Evolutionary conservation across 2,329 filamentous ascomycete genomes (phyloP), one percentile per base, ranked within the genome.

Genomic region (Pestalotiopsis fici): DNA sequence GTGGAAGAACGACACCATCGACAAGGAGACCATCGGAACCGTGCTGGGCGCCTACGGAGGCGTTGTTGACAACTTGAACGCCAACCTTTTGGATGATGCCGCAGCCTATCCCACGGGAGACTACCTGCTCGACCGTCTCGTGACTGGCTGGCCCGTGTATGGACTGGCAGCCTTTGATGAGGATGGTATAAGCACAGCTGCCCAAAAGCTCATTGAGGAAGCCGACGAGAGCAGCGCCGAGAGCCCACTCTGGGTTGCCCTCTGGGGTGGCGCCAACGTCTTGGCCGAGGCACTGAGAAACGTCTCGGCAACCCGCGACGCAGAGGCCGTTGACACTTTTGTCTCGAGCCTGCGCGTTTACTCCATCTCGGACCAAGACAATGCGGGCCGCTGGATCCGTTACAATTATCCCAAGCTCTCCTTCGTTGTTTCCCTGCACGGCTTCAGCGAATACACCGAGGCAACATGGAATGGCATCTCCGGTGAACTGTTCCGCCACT

Each of bases 401-500:
- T 73, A 77, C 50, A 80, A 79, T 12, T 86, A 81, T 66, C 83
- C 85, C 0, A 78, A 82, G 21, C 72, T 86, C 3, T 82, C 83
- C 70, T 86, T 84, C 70, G 85, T 86, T 61, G 77, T 76, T 3
- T 83, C 81, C 0, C 71, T 85, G 2, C 84, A 86, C 69, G 83
- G 80, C n/a, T 86, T 81, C 79, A 83, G 83, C 67, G 55, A 85
- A 59, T 90, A 89, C 68, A 81, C 80, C 2, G 71, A 83, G 64
- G 87, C 87, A 0, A 77, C 86, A 0, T 89, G 87, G 87, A 81
- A 78, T 1, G 87, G 87, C 1, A 90, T 90, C 39, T 75, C 75
- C 6, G 59, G 59, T 15, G 59, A 62, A 23, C 21, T 21, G 9
- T 47, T 21, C 37, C 21, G 37, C 2, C 31, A 47, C 59, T 80